These are phyloP conservation scores for Cryptococcus amylolentus DNA, from an alignment of 1,284 basidiomycete species.

Conservation along the genomic window DNA sequence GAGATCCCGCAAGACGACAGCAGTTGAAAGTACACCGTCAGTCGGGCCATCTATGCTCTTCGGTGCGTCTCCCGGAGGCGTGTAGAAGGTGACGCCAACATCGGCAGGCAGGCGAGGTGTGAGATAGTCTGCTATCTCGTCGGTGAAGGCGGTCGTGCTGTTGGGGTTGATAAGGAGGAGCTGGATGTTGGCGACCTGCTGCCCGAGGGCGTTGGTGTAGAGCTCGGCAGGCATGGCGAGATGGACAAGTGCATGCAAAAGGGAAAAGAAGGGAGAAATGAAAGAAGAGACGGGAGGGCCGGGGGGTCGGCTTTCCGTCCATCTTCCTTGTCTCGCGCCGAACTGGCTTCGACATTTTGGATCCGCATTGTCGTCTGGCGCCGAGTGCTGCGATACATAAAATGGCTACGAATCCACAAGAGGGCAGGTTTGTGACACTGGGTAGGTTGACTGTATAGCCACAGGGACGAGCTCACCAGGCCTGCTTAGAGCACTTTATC, in stretches of 20 bases:
- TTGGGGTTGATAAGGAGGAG: conserved; percentile 21
- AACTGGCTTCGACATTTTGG: too few species aligned
- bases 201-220: conserved; percentile 9
- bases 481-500: conserved; percentile 37
- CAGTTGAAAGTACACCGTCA: conserved; percentile 14
- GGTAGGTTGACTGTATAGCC: not conserved
- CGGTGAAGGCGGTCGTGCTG: conserved; percentile 13
- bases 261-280: not conserved
- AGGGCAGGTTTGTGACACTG: not conserved
- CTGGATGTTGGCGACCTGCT: conserved; percentile 5
- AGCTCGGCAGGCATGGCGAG: not conserved
- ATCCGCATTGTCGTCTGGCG: not conserved
- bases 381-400: not conserved
- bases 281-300: not conserved
- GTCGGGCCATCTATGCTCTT: conserved; percentile 11
- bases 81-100: conserved; percentile 11
- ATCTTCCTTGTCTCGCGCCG: too few species aligned
- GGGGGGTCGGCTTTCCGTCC: not conserved
- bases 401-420: not conserved
- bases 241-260: not conserved
- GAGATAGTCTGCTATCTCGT: conserved; percentile 8
- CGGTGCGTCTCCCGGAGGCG: conserved; percentile 8
- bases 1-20: conserved; percentile 9
- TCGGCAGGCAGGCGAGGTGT: conserved; percentile 1
- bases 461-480: not conserved